Evolutionary conservation across 768 basidiomycete genomes (phyloP), one percentile per base, ranked within the genome.

Genomic region (Suillus weaverae): DNA sequence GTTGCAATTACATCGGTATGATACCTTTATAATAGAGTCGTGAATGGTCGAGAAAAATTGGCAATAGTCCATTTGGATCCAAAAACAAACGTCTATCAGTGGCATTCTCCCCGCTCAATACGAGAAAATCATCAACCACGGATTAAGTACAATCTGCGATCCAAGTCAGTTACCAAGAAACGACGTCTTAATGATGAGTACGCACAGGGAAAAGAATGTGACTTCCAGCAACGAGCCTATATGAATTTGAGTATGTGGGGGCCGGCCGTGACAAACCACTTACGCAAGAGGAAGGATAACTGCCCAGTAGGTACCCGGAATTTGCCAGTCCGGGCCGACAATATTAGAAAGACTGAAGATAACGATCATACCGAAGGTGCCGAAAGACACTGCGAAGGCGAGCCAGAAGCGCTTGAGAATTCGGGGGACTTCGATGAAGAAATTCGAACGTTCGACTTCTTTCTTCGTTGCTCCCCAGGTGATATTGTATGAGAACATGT

Each of bases 91-190:
- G 6, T 10, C 22, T 16, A 18, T 22, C n/a, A 36, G 54, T 7
- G 2, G 20, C 8, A 5, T 36, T 36, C n/a, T 16, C 35, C 16
- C 26, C 33, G 26, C 59, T 77, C 63, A 74, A 30, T 85, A 86
- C 0, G 87, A 89, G 77, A 94, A 94, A 53, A 93, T 90, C 89
- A 93, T 92, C 62, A 94, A 78, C 89, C 90, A 92, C 1, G 92
- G 94, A 69, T 95, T 95, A 48, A 95, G 84, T 22, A 94, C 87
- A 62, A 96, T 89, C 83, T 90, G 69, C 33, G 46, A 35, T n/a
- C 18, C 35, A 35, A 60, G 43, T 26, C 36, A 68, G 64, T 30
- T n/a, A 61, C 50, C 32, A 8, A 62, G 9, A 20, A 59, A 30
- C 26, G 16, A 48, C 32, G n/a, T 38, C 53, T 54, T 55, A 46